Conservation (phyloP, 1,284 basidiomycete genomes). For the Marasmius sp. region DNA sequence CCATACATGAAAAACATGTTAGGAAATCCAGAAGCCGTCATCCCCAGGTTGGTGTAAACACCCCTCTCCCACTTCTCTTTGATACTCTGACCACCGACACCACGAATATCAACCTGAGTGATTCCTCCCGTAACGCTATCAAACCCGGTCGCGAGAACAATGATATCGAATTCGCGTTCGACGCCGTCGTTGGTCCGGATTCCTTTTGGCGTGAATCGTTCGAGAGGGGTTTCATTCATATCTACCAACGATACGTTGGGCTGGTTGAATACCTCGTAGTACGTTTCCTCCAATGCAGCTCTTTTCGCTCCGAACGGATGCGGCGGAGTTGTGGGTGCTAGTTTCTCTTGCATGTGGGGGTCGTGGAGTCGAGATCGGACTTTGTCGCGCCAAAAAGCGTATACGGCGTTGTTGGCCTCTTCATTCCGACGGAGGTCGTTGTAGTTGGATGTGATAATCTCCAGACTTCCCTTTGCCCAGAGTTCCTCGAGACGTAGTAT, state of each 20-base stretch:
- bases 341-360: slow-evolving; percentile 23
- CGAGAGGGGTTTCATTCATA: slow-evolving; percentile 20
- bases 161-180: slow-evolving; percentile 23
- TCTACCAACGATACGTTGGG: slow-evolving; percentile 24
- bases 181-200: slow-evolving; percentile 20
- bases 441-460: slow-evolving; percentile 18
- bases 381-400: slow-evolving; percentile 26
- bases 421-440: slow-evolving; percentile 17
- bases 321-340: slow-evolving; percentile 12
- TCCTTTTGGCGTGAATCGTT: slow-evolving; percentile 17
- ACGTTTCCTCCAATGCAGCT: slow-evolving; percentile 20
- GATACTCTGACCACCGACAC: slow-evolving; percentile 17
- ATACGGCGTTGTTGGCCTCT: slow-evolving; percentile 20
- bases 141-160: slow-evolving; percentile 26
- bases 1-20: slow-evolving; percentile 28
- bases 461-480: slow-evolving; percentile 23
- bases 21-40: slow-evolving; percentile 19
- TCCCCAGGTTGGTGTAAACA: slow-evolving; percentile 21
- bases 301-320: slow-evolving; percentile 25
- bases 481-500: slow-evolving; percentile 21
- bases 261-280: slow-evolving; percentile 25
- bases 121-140: slow-evolving; percentile 26
- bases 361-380: slow-evolving; percentile 19
- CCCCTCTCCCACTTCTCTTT: slow-evolving; percentile 23
- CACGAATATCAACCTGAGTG: slow-evolving; percentile 23